Evolutionary conservation across 371 early-diverging fungal genomes (phyloP).

Genomic region (Mucor sp.): DNA sequence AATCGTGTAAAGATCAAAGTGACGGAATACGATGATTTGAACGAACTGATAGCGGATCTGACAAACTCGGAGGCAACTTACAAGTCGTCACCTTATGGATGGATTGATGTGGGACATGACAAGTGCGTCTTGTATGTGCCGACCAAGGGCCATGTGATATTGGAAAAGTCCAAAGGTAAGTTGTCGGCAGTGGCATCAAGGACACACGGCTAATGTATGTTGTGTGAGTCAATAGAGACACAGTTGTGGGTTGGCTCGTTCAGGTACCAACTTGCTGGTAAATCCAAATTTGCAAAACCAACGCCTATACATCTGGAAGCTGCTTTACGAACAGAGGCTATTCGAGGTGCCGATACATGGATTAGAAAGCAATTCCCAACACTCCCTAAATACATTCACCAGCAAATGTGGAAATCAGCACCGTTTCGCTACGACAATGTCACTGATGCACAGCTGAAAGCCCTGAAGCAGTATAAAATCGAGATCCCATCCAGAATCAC

Average conservation of each 20-base stretch:
- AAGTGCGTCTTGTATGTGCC: conserved; percentile 40
- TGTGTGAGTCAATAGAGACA: not conserved
- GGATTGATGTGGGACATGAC: conserved; percentile 53
- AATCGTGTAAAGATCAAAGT: conserved; percentile 38
- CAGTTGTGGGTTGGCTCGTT: conserved; percentile 20
- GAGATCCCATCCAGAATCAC: conserved; percentile 29
- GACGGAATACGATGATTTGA: conserved; percentile 56
- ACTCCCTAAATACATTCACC: not conserved
- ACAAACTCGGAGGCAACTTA: conserved; percentile 32
- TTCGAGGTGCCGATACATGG: conserved; percentile 71
- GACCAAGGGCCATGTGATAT: conserved; percentile 26
- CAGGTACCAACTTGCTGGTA: conserved; percentile 6
- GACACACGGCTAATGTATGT: not conserved
- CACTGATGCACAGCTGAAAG: conserved; percentile 49
- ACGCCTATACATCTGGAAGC: conserved; percentile 33
- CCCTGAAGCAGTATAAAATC: conserved; percentile 33
- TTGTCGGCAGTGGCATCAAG: not conserved
- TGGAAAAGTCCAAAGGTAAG: conserved; percentile 20
- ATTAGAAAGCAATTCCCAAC: conserved; percentile 25
- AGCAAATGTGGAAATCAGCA: conserved; percentile 35
- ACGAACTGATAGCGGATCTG: conserved; percentile 48
- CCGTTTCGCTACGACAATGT: conserved; percentile 58
- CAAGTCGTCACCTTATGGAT: conserved; percentile 36
- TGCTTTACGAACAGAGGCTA: conserved; percentile 47
- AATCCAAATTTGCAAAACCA: not conserved